Conservation (phyloP, 208 protist genomes). For the Acanthamoeba lenticulata region DNA sequence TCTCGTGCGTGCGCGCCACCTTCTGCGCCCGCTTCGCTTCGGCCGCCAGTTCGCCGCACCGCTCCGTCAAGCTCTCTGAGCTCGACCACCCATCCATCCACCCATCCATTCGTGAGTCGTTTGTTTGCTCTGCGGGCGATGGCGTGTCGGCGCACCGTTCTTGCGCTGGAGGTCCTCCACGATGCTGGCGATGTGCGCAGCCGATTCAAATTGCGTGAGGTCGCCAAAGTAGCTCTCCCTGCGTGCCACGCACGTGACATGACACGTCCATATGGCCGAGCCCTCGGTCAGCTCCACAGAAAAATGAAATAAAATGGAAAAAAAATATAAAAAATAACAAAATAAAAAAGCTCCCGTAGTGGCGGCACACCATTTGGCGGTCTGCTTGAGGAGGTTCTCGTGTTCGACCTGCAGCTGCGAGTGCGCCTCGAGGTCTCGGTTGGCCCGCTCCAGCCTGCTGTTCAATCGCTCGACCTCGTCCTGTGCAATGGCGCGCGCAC, state of each 20-base stretch:
- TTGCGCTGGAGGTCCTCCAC: neutral
- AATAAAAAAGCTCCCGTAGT: neutral
- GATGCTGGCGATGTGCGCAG: conserved; percentile 14
- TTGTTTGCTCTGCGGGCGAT: too few species aligned
- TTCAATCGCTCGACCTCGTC: neutral
- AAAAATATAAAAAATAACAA: neutral
- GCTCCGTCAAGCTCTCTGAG: neutral
- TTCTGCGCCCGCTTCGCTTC: neutral
- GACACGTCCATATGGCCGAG: neutral
- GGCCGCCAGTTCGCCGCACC: neutral
- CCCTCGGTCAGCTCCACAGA: neutral
- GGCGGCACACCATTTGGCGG: neutral
- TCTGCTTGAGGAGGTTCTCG: conserved; percentile 11
- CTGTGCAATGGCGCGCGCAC: neutral
- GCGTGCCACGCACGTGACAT: neutral
- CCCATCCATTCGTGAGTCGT: neutral
- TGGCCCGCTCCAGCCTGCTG: neutral
- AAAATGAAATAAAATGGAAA: neutral
- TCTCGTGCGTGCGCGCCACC: neutral
- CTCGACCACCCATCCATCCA: neutral
- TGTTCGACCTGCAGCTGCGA: neutral
- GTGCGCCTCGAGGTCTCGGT: neutral
- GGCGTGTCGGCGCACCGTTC: neutral
- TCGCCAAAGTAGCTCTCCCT: conserved; percentile 44
- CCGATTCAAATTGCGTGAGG: neutral